Evolutionary conservation across 176 grass and related monocot genomes (phyloP), one percentile per base, ranked within the genome.

Genomic region (Eleusine coracana): DNA sequence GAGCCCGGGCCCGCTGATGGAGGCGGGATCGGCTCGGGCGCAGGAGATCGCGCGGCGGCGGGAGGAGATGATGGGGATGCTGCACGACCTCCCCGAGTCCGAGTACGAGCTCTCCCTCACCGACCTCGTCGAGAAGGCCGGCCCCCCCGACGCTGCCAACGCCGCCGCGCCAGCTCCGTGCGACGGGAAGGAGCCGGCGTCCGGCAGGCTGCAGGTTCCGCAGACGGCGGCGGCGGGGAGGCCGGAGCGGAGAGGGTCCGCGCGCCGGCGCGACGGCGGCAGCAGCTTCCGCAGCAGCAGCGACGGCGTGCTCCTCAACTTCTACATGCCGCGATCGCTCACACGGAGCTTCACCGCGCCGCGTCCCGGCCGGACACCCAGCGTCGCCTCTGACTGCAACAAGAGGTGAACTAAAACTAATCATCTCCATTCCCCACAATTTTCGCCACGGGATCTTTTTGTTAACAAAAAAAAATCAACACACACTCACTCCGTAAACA

Each of bases 51-150:
- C 90, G 58, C 85, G 84, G 64, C 71, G 82, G 46, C 41, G 79
- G 55, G 90, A 98, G 61, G 95, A 95, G 90, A 84, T 98, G 86
- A 79, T 95, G 48, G 77, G 86, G 65, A 90, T 93, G 63, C 70
- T 98, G 72, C 88, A n/a, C 39, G 96, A 87, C 72, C 76, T 98
- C 42, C 90, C 92, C 15, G 90, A 93, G 84, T 91, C 88, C 4
- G 92, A 93, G 7, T 89, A 89, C 74, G 95, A 98, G 90, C 86
- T 98, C 63, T 98, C 92, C 25, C 86, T 98, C 79, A 92, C 92
- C 65, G 92, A 95, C 83, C 88, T 95, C 56, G 90, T 95, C 64
- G 90, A 98, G 61, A 84, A 83, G 77, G 80, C 55, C 41, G 21
- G 36, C 5, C 39, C 7, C 1, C 39, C 10, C 2, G 40, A 27